Evolutionary conservation across 306 rosid genomes (phyloP).

Genomic region (Lablab purpureus): DNA sequence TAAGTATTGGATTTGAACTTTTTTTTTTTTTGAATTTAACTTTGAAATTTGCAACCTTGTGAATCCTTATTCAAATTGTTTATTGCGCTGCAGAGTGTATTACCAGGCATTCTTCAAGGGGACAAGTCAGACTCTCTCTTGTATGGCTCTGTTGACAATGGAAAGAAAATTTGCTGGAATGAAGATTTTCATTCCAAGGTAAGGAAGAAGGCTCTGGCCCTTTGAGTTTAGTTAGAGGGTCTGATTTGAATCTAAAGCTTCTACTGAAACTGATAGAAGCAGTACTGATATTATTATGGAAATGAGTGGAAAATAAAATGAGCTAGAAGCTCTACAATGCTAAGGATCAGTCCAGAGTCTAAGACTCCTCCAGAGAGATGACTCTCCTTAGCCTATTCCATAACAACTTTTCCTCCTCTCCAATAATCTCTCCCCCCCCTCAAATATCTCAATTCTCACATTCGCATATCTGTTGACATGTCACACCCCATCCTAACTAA

Average conservation of each 20-base stretch:
- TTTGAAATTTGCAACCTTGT: constrained; percentile 4
- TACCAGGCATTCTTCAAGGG: constrained; percentile 99
- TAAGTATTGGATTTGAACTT: constrained; percentile 22
- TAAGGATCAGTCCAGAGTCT: too few relatives aligned
- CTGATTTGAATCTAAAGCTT: constrained; percentile 32
- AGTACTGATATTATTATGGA: too few relatives aligned
- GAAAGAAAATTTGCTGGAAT: constrained; percentile 97
- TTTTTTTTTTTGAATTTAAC: background rate
- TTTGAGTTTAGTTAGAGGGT: constrained; percentile 29
- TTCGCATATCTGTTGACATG: too few relatives aligned
- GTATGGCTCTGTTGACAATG: constrained; percentile 98
- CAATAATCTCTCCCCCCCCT: too few relatives aligned
- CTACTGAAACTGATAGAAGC: constrained; percentile 18
- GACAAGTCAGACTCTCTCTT: constrained; percentile 96
- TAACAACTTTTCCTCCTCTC: too few relatives aligned
- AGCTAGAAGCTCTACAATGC: too few relatives aligned
- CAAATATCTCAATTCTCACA: too few relatives aligned
- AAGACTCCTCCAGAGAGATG: too few relatives aligned
- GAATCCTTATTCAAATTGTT: constrained; percentile 24
- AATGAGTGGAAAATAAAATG: too few relatives aligned
- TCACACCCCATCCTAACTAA: too few relatives aligned
- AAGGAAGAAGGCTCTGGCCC: constrained; percentile 45
- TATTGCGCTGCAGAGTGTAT: constrained; percentile 79
- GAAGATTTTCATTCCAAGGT: constrained; percentile 98
- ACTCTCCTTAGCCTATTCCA: too few relatives aligned